Conservation (phyloP, 176 grass and related monocot species). For the Lolium multiflorum region DNA sequence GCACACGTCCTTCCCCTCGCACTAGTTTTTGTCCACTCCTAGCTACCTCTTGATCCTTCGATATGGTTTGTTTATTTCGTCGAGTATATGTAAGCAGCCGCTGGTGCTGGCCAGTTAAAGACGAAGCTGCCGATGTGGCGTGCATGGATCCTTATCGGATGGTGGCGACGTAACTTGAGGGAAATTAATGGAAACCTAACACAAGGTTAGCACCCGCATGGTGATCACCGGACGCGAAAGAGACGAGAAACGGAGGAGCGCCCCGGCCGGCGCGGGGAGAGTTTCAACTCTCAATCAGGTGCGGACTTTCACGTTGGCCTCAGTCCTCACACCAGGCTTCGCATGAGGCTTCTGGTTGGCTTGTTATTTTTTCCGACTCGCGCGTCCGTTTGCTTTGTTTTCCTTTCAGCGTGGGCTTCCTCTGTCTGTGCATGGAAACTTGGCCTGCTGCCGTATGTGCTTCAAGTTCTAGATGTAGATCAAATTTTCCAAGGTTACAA, state of each 20-base stretch:
- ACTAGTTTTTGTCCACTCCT: background rate
- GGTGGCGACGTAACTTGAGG: background rate
- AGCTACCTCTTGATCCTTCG: background rate
- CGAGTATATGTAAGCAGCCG: background rate
- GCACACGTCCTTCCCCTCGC: background rate
- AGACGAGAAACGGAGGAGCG: background rate
- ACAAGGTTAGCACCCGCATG: background rate
- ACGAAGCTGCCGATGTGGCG: too few species aligned
- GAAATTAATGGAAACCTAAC: background rate
- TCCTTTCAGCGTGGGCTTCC: background rate
- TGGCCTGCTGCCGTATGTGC: background rate
- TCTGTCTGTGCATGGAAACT: background rate
- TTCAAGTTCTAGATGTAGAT: background rate
- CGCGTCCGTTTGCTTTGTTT: background rate
- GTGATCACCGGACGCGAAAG: background rate
- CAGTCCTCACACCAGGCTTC: background rate
- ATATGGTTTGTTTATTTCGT: conserved; percentile 8
- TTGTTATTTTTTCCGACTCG: too few species aligned
- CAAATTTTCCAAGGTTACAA: too few species aligned
- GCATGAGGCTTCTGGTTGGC: too few species aligned
- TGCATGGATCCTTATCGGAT: background rate
- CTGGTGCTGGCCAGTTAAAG: too few species aligned
- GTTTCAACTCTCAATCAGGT: background rate
- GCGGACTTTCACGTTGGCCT: background rate
- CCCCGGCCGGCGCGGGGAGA: background rate